These are phyloP conservation scores for Zea mays DNA, from an alignment of 176 grass and related monocot species.

Conservation along the genomic window DNA sequence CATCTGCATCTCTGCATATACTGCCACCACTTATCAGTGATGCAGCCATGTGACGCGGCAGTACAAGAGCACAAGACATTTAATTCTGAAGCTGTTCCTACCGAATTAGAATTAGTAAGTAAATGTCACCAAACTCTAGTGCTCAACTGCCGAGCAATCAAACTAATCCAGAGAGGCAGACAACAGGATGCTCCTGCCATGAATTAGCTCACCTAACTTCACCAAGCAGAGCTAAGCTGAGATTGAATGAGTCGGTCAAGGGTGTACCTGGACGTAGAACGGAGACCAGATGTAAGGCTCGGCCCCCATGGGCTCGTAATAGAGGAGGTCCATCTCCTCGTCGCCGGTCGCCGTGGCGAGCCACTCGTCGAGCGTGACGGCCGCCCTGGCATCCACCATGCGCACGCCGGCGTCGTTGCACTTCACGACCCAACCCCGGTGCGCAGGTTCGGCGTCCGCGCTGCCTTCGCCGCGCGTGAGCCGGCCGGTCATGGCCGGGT, in stretches of 20 bases:
- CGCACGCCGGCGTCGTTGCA: slow-evolving; percentile 95
- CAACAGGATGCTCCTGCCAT: neutral
- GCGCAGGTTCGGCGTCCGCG: neutral
- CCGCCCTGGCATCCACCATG: slow-evolving; percentile 57
- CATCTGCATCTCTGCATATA: neutral
- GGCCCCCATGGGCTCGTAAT: slow-evolving; percentile 56
- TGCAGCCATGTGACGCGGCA: slow-evolving; percentile 25
- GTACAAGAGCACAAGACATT: neutral
- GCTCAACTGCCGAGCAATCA: neutral
- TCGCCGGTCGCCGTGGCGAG: slow-evolving; percentile 56
- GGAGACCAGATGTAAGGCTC: slow-evolving; percentile 81
- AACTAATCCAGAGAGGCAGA: neutral
- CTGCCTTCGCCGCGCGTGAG: slow-evolving; percentile 39
- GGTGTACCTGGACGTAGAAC: slow-evolving; percentile 75
- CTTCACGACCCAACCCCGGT: slow-evolving; percentile 56
- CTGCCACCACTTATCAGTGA: neutral
- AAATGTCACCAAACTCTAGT: neutral
- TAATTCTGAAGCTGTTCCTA: neutral
- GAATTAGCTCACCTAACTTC: neutral
- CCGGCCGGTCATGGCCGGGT: slow-evolving; percentile 74
- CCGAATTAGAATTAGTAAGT: too few relatives aligned
- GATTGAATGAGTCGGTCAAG: too few relatives aligned
- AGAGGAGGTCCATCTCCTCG: slow-evolving; percentile 74
- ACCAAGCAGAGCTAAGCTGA: neutral
- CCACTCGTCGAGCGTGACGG: slow-evolving; percentile 66